Percentiles rank a stretch among this genome's conserved stretches.
These are phyloP conservation scores for Zalerion maritima DNA, from an alignment of 495 filamentous ascomycete genomes.

Conservation along the genomic window DNA sequence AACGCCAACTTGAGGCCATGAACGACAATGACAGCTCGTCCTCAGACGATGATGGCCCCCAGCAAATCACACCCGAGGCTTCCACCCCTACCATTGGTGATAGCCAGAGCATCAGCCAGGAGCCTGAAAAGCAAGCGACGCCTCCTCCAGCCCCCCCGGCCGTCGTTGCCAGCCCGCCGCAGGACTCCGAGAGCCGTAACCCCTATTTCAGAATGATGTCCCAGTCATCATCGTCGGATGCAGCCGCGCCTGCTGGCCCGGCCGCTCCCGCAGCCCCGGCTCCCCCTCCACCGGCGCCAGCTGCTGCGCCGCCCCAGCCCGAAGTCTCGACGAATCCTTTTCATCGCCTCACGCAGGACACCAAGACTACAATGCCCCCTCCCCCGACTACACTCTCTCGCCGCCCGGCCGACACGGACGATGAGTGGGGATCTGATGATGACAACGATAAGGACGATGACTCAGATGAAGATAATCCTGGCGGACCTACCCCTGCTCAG, in stretches of 20 bases:
- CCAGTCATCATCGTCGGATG: conserved; percentile 29
- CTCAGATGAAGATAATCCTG: conserved; percentile 54
- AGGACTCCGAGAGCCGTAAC: conserved; percentile 34
- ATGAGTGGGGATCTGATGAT: conserved; percentile 80
- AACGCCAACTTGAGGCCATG: conserved; percentile 71
- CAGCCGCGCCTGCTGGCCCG: conserved; percentile 27
- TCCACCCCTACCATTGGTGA: conserved; percentile 57
- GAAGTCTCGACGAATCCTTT: conserved; percentile 86
- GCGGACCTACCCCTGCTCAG: conserved; percentile 71
- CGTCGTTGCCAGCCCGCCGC: conserved; percentile 28
- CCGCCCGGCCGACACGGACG: conserved; percentile 38
- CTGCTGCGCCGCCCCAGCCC: conserved; percentile 23
- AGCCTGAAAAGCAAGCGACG: conserved; percentile 34
- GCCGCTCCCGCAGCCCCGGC: conserved; percentile 25
- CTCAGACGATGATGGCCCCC: conserved; percentile 76
- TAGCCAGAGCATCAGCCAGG: conserved; percentile 35
- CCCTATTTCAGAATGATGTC: conserved; percentile 38
- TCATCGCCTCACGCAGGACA: conserved; percentile 62
- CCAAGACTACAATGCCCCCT: conserved; percentile 20
- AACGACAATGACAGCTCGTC: conserved; percentile 57
- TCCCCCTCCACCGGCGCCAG: conserved; percentile 23
- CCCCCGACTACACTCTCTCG: conserved; percentile 21
- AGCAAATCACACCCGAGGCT: conserved; percentile 66
- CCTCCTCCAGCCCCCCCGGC: conserved; percentile 28
- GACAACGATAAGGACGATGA: conserved; percentile 58